Conservation (phyloP, 1,139 yeast species). For the Suzukiozyma palmioleophila region DNA sequence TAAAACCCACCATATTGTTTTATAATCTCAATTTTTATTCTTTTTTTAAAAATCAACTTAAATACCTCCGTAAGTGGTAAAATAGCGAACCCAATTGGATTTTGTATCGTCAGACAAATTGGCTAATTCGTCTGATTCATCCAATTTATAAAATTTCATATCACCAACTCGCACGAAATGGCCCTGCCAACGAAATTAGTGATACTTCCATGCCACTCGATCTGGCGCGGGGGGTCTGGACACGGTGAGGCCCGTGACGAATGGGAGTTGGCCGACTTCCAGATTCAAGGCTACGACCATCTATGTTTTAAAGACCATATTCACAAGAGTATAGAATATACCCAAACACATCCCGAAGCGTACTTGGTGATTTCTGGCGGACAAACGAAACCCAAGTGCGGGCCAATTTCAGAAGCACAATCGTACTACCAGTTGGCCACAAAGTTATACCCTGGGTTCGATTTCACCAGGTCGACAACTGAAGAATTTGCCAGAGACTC, state of each 20-base stretch:
- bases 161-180: too few species aligned
- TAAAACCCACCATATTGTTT: too few species aligned
- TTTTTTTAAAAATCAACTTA: too few species aligned
- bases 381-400: slow-evolving; percentile 54
- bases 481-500: slow-evolving; percentile 83
- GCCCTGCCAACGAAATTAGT: slow-evolving; percentile 26
- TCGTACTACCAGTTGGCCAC: slow-evolving; percentile 46
- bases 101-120: too few species aligned
- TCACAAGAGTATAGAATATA: slow-evolving; percentile 25
- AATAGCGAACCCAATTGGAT: too few species aligned
- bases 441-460: slow-evolving; percentile 8
- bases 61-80: too few species aligned
- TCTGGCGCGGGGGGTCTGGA: slow-evolving; percentile 45
- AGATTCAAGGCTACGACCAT: slow-evolving; percentile 65
- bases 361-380: slow-evolving; percentile 66
- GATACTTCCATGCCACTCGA: slow-evolving; percentile 66
- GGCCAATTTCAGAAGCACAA: slow-evolving; percentile 56
- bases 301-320: slow-evolving; percentile 65
- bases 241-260: slow-evolving; percentile 41
- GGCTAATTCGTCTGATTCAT: too few species aligned
- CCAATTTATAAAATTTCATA: too few species aligned
- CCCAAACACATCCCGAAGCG: slow-evolving; percentile 25
- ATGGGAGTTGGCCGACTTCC: slow-evolving; percentile 68
- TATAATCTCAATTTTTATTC: too few species aligned
- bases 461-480: slow-evolving; percentile 26